Evolutionary conservation across 202 grass and related monocot genomes (phyloP).

Genomic region (Eragrostis tef): DNA sequence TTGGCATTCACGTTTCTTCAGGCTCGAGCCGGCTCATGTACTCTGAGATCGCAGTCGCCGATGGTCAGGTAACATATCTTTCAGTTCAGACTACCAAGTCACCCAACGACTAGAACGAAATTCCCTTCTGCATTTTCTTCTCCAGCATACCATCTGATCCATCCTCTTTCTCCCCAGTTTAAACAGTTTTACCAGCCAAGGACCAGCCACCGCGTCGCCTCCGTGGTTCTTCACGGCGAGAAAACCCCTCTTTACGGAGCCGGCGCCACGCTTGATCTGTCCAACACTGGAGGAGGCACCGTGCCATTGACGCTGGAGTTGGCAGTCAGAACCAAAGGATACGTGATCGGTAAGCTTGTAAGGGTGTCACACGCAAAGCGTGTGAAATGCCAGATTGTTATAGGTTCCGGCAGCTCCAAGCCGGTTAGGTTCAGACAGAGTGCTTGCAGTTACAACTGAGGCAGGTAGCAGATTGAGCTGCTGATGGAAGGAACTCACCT

Average conservation of each 20-base stretch:
- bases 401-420: conserved; percentile 54
- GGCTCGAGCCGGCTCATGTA: conserved; percentile 61
- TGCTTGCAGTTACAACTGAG: conserved; percentile 49
- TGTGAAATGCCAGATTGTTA: conserved; percentile 52
- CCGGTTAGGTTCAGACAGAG: conserved; percentile 56
- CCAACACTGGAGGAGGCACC: conserved; percentile 32
- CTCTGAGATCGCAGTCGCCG: conserved; percentile 70
- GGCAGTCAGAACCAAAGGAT: conserved; percentile 54
- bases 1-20: conserved; percentile 79
- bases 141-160: neutral
- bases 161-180: conserved; percentile 41
- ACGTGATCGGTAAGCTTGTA: conserved; percentile 78
- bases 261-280: conserved; percentile 56
- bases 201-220: conserved; percentile 50
- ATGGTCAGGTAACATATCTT: conserved; percentile 58
- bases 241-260: conserved; percentile 85
- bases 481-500: neutral
- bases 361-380: conserved; percentile 64
- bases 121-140: neutral
- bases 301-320: conserved; percentile 66
- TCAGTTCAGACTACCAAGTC: neutral
- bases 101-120: neutral
- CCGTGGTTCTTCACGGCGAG: conserved; percentile 61
- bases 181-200: conserved; percentile 74
- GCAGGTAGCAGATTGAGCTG: neutral